Conservation (phyloP, 2,329 filamentous ascomycete species). For the Lanzia echinophila region DNA sequence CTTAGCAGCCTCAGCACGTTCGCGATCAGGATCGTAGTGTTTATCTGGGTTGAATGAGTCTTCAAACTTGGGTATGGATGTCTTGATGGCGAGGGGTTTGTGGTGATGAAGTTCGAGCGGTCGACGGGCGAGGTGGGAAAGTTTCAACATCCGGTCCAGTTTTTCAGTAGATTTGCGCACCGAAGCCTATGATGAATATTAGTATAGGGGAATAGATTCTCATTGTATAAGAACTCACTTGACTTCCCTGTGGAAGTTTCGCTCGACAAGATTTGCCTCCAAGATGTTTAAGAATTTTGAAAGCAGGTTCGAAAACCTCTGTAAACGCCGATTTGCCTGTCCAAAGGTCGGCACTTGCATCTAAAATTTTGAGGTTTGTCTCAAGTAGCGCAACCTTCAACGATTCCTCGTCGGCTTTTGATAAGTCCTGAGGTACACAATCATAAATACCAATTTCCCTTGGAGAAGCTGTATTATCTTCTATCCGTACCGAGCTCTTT, state of each 20-base stretch:
- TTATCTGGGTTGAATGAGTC: slow-evolving; percentile 89
- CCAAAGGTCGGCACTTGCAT: slow-evolving; percentile 67
- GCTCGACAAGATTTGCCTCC: slow-evolving; percentile 43
- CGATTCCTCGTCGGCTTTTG: slow-evolving; percentile 20
- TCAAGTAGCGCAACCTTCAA: slow-evolving; percentile 54
- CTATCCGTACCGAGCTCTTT: slow-evolving; percentile 44
- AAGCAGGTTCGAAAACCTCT: slow-evolving; percentile 68
- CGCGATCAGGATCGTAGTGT: slow-evolving; percentile 93
- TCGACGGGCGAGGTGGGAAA: slow-evolving; percentile 61
- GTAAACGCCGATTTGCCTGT: slow-evolving; percentile 63
- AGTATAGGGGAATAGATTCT: not conserved
- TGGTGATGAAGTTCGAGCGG: slow-evolving; percentile 87
- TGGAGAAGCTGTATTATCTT: slow-evolving; percentile 36
- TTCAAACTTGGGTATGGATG: slow-evolving; percentile 88
- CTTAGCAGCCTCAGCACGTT: slow-evolving; percentile 78
- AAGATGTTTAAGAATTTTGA: slow-evolving; percentile 55
- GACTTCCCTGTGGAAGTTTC: slow-evolving; percentile 39
- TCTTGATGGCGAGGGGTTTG: slow-evolving; percentile 79
- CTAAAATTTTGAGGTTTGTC: slow-evolving; percentile 59
- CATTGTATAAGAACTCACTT: slow-evolving; percentile 17
- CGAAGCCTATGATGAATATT: slow-evolving; percentile 15
- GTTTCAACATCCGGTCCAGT: slow-evolving; percentile 48
- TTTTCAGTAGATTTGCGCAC: slow-evolving; percentile 30
- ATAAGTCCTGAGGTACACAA: slow-evolving; percentile 34
- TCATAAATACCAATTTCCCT: slow-evolving; percentile 56